phyloP scores from a whole-genome alignment of 768 basidiomycete genomes.

The Clathrus columnatus region DNA sequence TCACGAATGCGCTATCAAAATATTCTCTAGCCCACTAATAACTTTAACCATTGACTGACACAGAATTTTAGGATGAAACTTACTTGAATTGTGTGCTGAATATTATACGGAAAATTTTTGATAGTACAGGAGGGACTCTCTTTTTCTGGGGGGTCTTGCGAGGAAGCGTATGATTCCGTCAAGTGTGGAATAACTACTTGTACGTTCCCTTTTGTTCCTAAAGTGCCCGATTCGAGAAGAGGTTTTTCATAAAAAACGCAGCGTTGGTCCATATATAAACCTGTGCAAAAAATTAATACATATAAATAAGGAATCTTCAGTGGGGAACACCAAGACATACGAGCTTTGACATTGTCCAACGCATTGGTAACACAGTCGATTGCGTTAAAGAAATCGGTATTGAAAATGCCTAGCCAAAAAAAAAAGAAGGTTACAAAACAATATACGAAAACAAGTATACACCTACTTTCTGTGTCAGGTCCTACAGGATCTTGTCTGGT shows the following conservation, averaged over 20 bases:
- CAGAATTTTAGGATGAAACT: slow-evolving; percentile 15
- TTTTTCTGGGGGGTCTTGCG: slow-evolving; percentile 98
- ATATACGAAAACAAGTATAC: slow-evolving; percentile 11
- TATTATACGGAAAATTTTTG: slow-evolving; percentile 98
- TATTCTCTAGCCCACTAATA: slow-evolving; percentile 84
- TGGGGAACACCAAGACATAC: too few species aligned
- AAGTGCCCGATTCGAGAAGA: slow-evolving; percentile 91
- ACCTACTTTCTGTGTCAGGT: slow-evolving; percentile 80
- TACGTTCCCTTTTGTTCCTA: slow-evolving; percentile 96
- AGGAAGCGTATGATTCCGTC: slow-evolving; percentile 95
- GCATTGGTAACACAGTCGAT: slow-evolving; percentile 97
- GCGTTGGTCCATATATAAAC: slow-evolving; percentile 96
- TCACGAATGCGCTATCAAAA: slow-evolving; percentile 89
- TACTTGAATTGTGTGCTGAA: slow-evolving; percentile 95
- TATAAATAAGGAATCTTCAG: too few species aligned
- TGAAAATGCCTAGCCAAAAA: slow-evolving; percentile 60
- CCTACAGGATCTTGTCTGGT: slow-evolving; percentile 93
- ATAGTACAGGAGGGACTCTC: slow-evolving; percentile 94
- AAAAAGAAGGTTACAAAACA: slow-evolving; percentile 13
- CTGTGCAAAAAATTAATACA: slow-evolving; percentile 28
- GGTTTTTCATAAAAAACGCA: slow-evolving; percentile 97
- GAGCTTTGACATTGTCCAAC: slow-evolving; percentile 92
- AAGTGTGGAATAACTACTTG: slow-evolving; percentile 92
- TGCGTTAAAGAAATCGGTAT: slow-evolving; percentile 75
- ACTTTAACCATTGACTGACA: not conserved